Evolutionary conservation across 2,329 filamentous ascomycete genomes (phyloP), one percentile per base, ranked within the genome.

Genomic region (Diaporthe sp.): DNA sequence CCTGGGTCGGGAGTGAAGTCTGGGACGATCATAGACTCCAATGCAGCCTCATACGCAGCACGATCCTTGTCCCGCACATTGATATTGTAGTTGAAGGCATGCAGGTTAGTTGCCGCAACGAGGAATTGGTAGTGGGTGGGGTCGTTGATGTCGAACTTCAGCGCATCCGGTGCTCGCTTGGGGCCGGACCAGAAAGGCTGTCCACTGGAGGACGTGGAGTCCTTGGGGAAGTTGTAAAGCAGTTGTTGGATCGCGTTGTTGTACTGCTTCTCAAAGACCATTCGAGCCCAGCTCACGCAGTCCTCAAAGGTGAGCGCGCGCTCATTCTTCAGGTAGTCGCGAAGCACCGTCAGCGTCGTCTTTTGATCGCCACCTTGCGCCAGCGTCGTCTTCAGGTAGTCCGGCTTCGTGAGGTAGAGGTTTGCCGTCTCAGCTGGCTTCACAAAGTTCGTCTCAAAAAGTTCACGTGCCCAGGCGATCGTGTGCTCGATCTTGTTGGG

Each of bases 401-500:
- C 95, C 44, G 96, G 92, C 85, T 98, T 94, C 2, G 93, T 94
- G 79, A 99, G 89, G 84, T 99, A 98, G 75, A 98, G 89, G 84
- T 99, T 99, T 82, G 97, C 96, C 49, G 95, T 94, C 85, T 98
- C 95, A 0, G 97, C 94, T 44, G 95, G 95, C 80, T 96, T 97
- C 80, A 98, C 95, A 81, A 98, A 99, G 79, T 93, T 95, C 39
- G 93, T 93, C 86, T 98, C 95, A 86, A 99, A 99, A 78, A 98
- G 90, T 84, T 98, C 97, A 81, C 97, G 95, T 53, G 96, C 93
- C 97, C 97, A 99, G 3, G 97, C 97, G 83, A 99, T 99, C 0
- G 97, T 98, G 85, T 99, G 97, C 86, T 99, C 96, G 81, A 99
- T 99, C 81, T 94, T 94, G 89, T 99, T 99, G 76, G 97, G 97